These are phyloP conservation scores for Suaeda aralocaspica DNA, from an alignment of 148 eudicot species.

Conservation along the genomic window DNA sequence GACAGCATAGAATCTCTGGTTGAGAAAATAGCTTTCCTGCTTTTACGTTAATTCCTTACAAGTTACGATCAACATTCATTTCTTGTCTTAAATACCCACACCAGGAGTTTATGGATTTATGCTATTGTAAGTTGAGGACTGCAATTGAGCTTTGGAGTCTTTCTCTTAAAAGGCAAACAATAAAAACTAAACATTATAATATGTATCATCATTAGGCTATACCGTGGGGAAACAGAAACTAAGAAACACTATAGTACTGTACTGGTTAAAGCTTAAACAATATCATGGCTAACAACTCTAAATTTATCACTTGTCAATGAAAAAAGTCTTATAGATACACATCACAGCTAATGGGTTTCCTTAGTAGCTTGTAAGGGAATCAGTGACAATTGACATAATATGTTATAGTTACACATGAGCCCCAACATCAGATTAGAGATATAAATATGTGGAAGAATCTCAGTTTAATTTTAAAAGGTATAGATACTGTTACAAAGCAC, in stretches of 20 bases:
- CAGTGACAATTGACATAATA: background rate
- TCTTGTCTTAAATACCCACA: background rate
- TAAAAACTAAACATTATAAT: background rate
- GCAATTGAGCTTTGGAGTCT: background rate
- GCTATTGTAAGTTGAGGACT: background rate
- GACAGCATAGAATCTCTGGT: background rate
- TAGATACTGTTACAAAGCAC: background rate
- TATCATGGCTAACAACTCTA: background rate
- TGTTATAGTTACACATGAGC: background rate
- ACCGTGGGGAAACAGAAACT: background rate
- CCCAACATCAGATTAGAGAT: background rate
- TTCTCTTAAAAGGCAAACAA: background rate
- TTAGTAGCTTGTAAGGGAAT: background rate
- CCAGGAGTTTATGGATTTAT: background rate
- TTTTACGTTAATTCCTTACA: background rate
- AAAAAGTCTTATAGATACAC: background rate
- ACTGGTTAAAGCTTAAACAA: background rate
- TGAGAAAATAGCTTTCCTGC: background rate
- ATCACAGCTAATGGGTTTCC: background rate
- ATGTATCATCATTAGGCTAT: background rate
- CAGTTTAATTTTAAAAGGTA: background rate
- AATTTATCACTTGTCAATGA: background rate
- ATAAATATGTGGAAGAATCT: background rate
- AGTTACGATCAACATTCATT: background rate
- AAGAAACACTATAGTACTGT: background rate